phyloP scores from a whole-genome alignment of 441 rosid genomes.

The Erysimum pusillum region DNA sequence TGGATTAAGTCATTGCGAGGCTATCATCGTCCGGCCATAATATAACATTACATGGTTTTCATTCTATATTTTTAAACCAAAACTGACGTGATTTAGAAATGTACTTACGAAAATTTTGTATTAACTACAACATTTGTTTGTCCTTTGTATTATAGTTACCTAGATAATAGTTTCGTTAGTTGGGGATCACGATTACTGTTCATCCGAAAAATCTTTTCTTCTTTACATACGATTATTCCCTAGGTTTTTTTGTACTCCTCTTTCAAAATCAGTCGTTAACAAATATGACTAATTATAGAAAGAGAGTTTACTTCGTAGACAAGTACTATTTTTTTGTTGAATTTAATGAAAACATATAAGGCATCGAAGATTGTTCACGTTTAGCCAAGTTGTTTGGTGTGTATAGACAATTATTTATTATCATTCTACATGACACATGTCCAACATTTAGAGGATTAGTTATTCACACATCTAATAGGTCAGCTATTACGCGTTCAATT shows the following conservation, averaged over 20 bases:
- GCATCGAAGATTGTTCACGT: constrained; percentile 17
- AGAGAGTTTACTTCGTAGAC: constrained; percentile 22
- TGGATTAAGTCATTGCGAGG: constrained; percentile 21
- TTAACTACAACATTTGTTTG: not conserved
- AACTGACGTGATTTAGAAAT: not conserved
- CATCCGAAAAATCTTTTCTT: not conserved
- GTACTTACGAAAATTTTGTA: not conserved
- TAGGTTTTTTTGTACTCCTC: not conserved
- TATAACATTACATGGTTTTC: constrained; percentile 1
- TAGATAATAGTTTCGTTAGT: not conserved
- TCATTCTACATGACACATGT: constrained; percentile 39
- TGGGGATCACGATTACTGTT: no score
- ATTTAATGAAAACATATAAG: not conserved
- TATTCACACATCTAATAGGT: constrained; percentile 11
- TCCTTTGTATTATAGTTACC: not conserved
- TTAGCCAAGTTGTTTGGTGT: constrained; percentile 25
- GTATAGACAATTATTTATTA: constrained; percentile 18
- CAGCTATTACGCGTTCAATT: constrained; percentile 32
- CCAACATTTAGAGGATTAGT: constrained; percentile 31
- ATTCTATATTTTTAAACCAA: not conserved
- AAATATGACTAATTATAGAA: not conserved
- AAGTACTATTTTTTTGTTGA: constrained; percentile 1
- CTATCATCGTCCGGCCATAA: constrained; percentile 38
- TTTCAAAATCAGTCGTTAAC: constrained; percentile 16
- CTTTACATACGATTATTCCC: not conserved